Conservation (phyloP, 31 red algal species). For the Asparagopsis taxiformis region DNA sequence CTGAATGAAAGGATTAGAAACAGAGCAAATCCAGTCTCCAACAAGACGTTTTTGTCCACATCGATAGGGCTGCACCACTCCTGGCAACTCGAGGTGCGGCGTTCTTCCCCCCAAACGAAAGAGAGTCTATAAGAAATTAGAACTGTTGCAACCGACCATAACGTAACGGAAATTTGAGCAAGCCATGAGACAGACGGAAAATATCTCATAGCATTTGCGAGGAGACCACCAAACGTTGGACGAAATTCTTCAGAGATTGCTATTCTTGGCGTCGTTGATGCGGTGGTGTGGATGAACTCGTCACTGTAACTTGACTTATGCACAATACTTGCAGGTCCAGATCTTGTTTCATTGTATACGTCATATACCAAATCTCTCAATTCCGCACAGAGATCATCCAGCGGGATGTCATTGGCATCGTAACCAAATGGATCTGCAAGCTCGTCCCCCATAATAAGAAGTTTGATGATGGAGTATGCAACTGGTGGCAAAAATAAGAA, state of each 20-base stretch:
- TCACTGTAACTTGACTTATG: neutral
- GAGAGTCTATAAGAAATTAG: neutral
- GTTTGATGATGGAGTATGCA: neutral
- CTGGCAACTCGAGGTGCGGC: neutral
- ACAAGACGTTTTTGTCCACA: neutral
- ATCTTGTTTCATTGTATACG: neutral
- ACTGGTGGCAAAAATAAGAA: neutral
- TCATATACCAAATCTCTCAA: neutral
- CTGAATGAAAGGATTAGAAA: neutral
- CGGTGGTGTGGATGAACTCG: neutral
- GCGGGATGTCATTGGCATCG: neutral
- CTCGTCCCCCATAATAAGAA: neutral
- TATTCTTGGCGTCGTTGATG: neutral
- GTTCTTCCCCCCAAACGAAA: neutral
- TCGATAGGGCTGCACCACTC: neutral
- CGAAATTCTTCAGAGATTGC: neutral
- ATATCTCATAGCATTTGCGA: neutral
- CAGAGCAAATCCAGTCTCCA: neutral
- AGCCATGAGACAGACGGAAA: neutral
- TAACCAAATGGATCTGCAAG: constrained; percentile 1
- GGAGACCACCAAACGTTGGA: neutral
- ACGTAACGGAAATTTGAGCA: neutral
- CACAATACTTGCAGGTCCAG: neutral
- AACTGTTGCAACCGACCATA: neutral
- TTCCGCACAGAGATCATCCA: neutral